Evolutionary conservation across 2,329 filamentous ascomycete genomes (phyloP).

Genomic region (Arthrinium phaeospermum): DNA sequence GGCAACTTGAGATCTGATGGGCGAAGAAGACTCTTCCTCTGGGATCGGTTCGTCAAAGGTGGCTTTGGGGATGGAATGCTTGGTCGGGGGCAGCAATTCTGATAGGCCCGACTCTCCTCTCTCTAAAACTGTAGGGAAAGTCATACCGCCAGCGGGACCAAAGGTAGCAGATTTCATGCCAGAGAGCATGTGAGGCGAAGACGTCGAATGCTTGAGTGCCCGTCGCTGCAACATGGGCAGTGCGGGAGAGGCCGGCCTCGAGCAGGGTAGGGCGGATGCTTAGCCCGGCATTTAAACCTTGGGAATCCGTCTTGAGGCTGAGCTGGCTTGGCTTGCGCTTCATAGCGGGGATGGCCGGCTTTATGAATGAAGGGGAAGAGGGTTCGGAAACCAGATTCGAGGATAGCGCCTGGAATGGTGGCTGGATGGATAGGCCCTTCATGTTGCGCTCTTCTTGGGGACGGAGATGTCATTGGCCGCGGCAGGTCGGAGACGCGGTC

Average conservation of each 20-base stretch:
- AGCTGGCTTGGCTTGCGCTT: conserved; percentile 79
- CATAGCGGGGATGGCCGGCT: conserved; percentile 73
- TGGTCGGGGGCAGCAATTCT: conserved; percentile 58
- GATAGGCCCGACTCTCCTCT: conserved; percentile 67
- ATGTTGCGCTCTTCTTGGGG: conserved; percentile 75
- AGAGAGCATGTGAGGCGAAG: conserved; percentile 70
- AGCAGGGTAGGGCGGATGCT: conserved; percentile 48
- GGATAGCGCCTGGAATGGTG: conserved; percentile 56
- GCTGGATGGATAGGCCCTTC: conserved; percentile 83
- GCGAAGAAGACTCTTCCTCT: conserved; percentile 60
- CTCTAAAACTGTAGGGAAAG: conserved; percentile 64
- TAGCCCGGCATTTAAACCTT: conserved; percentile 43
- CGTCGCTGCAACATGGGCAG: conserved; percentile 64
- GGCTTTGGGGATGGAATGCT: conserved; percentile 34
- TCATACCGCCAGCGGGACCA: conserved; percentile 67
- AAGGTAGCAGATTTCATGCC: conserved; percentile 64
- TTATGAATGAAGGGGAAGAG: conserved; percentile 78
- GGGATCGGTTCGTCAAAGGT: conserved; percentile 51
- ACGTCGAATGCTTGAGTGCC: conserved; percentile 70
- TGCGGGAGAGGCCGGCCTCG: conserved; percentile 55
- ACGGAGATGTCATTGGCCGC: conserved; percentile 71
- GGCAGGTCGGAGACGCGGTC: conserved; percentile 47
- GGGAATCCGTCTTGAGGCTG: conserved; percentile 74
- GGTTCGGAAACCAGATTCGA: conserved; percentile 67
- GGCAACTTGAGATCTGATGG: conserved; percentile 67